phyloP scores from a whole-genome alignment of 441 rosid genomes.

The Erysimum pusillum region DNA sequence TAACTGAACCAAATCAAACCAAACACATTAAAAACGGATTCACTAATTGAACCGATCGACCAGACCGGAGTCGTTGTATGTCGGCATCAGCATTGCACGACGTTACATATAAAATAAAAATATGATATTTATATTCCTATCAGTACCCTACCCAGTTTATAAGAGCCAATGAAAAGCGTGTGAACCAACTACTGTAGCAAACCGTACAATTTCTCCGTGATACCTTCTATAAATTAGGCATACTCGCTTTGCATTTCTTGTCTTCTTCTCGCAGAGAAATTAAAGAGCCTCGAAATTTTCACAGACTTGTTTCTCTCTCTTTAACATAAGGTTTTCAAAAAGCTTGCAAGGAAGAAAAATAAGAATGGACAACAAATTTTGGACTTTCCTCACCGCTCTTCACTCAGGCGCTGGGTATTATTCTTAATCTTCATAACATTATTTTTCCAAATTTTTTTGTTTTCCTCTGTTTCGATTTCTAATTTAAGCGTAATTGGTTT shows the following conservation, averaged over 20 bases:
- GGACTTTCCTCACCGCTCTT: slow-evolving; percentile 69
- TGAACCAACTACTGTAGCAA: slow-evolving; percentile 41
- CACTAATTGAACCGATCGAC: not conserved
- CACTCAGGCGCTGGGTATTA: slow-evolving; percentile 80
- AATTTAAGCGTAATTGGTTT: not conserved
- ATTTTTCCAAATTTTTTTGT: not conserved
- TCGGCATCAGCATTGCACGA: slow-evolving; percentile 23
- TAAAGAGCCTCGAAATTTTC: slow-evolving; percentile 26
- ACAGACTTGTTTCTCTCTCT: slow-evolving; percentile 16
- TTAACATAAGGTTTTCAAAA: not conserved
- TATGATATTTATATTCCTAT: not conserved
- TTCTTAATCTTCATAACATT: not conserved
- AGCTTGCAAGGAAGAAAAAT: not conserved
- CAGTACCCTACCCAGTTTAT: slow-evolving; percentile 2
- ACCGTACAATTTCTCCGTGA: slow-evolving; percentile 21
- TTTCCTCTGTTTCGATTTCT: not conserved
- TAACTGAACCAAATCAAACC: not conserved
- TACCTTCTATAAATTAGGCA: slow-evolving; percentile 37
- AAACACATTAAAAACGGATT: not conserved
- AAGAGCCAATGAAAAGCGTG: slow-evolving; percentile 32
- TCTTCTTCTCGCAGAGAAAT: slow-evolving; percentile 24
- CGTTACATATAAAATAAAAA: not conserved
- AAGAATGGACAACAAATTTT: slow-evolving; percentile 63
- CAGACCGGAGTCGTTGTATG: slow-evolving; percentile 17
- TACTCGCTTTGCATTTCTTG: slow-evolving; percentile 20